Base-by-base conservation (phyloP, 495 filamentous ascomycete genomes). In the Aspergillus leporis region DNA sequence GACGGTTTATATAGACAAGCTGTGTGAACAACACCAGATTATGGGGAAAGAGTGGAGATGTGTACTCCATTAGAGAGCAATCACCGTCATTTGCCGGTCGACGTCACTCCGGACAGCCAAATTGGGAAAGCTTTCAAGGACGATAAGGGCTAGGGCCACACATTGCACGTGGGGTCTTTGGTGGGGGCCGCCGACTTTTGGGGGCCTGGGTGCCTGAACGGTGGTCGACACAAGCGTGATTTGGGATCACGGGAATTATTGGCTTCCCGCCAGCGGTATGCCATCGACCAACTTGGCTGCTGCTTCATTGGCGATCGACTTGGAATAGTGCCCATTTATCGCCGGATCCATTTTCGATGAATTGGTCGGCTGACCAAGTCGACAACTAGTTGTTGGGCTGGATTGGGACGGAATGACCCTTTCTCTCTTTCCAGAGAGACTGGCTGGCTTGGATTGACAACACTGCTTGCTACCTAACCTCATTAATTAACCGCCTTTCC, bases 131-230 rank as follows among this genome's bases (percentile, higher is more conserved):
- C 43, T 51, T 32, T 41, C 28, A 48, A 25, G 14, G 47, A 56
- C 16, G 65, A 67, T 65, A 67, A 68, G 66, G 66, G 66, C 61
- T 68, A 68, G 66, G 62, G 66, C 51, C 58, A 40, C 21, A 53
- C 1, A 19, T n/a, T 53, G 25, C 66, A 68, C 66, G 66, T 68
- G 66, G 58, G n/a, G 2, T 5, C n/a, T 18, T 12, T 30, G 14
- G 34, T 53, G 32, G 38, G 38, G 53, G 14, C n/a, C n/a, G 18
- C 5, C n/a, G 6, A 46, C 14, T 8, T 23, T 16, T 14, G 1
- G 25, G 8, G 43, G 61, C 53, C 53, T 60, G 30, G 53, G 23
- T 60, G 61, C 58, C 58, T 61, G 54, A 55, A 40, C 19, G 7
- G 18, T 9, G 30, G 50, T 47, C 25, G 48, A 52, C 19, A 41